A percentile compares a stretch with the other conserved stretches of the same genome.
Conservation (phyloP, 495 filamentous ascomycete species). For the Talaromyces trachyspermus region DNA sequence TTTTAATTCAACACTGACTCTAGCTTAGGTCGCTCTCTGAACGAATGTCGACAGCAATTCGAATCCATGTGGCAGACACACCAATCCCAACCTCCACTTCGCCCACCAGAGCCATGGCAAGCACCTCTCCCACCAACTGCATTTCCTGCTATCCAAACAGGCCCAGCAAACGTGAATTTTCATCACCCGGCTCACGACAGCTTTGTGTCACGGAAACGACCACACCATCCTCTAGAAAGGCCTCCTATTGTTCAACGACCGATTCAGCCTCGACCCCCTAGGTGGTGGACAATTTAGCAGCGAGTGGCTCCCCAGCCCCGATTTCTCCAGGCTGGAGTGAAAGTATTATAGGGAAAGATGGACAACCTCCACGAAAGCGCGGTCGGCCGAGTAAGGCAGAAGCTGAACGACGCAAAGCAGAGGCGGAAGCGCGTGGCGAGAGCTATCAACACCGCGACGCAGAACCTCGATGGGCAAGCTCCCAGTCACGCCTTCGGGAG, state of each 20-base stretch:
- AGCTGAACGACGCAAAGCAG: slow-evolving; percentile 41
- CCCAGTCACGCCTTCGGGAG: slow-evolving; percentile 28
- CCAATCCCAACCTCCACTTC: slow-evolving; percentile 12
- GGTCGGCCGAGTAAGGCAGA: slow-evolving; percentile 54
- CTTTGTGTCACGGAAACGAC: slow-evolving; percentile 26
- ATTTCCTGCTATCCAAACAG: slow-evolving; percentile 14
- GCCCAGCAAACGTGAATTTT: slow-evolving; percentile 2
- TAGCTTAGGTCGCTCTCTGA: slow-evolving; percentile 33
- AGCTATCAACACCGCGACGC: slow-evolving; percentile 35
- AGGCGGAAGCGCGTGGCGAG: slow-evolving; percentile 45
- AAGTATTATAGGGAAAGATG: slow-evolving; percentile 11
- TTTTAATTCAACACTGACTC: neutral
- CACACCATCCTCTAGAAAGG: slow-evolving; percentile 27
- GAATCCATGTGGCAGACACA: slow-evolving; percentile 24
- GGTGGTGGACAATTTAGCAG: slow-evolving; percentile 31
- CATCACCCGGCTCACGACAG: slow-evolving; percentile 6
- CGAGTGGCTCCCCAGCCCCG: slow-evolving; percentile 31
- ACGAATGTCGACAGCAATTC: slow-evolving; percentile 35
- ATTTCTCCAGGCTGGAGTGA: slow-evolving; percentile 28
- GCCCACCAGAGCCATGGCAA: slow-evolving; percentile 21
- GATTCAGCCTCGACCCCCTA: slow-evolving; percentile 35
- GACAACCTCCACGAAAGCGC: slow-evolving; percentile 48
- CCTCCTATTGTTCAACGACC: slow-evolving; percentile 27
- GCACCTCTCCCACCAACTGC: slow-evolving; percentile 16
- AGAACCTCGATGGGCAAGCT: slow-evolving; percentile 24